These are phyloP conservation scores for Tripidium arundinaceum DNA, from an alignment of 202 grass and related monocot genomes.

Conservation along the genomic window DNA sequence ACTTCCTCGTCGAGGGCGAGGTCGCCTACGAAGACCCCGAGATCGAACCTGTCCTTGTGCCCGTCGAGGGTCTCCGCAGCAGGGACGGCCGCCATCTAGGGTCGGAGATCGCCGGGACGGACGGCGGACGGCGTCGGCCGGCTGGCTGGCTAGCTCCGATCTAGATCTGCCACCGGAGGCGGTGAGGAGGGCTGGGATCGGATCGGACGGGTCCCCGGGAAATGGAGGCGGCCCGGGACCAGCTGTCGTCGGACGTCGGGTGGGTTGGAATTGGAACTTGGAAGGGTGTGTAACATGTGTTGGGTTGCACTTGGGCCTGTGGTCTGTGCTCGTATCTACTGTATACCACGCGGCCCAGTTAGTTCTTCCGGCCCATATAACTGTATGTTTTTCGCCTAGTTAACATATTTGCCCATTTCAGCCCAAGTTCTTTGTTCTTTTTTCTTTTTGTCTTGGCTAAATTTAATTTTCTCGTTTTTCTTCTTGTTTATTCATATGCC, in stretches of 20 bases:
- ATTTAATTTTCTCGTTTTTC: too few relatives aligned
- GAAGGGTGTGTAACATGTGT: not conserved
- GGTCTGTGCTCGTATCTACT: too few relatives aligned
- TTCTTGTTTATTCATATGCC: too few relatives aligned
- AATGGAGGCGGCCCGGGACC: not conserved
- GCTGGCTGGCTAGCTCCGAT: constrained; percentile 10
- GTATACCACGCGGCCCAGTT: too few relatives aligned
- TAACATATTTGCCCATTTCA: not conserved
- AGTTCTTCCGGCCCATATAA: too few relatives aligned
- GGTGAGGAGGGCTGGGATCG: constrained; percentile 16
- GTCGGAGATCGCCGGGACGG: constrained; percentile 7
- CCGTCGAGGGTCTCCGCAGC: constrained; percentile 35
- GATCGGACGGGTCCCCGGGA: constrained; percentile 31
- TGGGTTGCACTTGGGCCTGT: not conserved
- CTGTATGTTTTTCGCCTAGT: not conserved
- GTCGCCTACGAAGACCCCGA: constrained; percentile 84
- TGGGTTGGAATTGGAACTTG: not conserved
- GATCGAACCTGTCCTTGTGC: constrained; percentile 71
- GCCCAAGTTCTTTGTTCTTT: not conserved
- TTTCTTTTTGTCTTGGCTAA: too few relatives aligned
- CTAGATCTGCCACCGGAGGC: constrained; percentile 40
- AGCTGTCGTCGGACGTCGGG: not conserved
- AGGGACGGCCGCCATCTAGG: constrained; percentile 40
- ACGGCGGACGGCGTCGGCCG: not conserved
- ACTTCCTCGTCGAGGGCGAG: constrained; percentile 74